Evolutionary conservation across 1,139 yeast genomes (phyloP).

Genomic region (Wickerhamomyces sp.): DNA sequence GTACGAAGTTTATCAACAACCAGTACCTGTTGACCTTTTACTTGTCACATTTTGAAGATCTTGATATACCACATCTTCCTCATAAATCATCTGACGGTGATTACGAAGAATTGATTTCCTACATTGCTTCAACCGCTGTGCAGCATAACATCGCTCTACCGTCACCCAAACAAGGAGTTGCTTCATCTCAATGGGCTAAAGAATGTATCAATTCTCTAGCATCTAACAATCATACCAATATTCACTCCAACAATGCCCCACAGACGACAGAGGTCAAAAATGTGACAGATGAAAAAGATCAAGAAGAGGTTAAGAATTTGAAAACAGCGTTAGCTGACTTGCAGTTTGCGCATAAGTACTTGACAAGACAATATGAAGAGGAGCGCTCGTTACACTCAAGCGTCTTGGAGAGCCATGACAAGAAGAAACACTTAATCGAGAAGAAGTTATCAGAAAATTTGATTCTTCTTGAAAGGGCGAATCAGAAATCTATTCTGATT

Average conservation of each 20-base stretch:
- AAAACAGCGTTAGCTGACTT: constrained; percentile 57
- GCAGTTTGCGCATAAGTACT: constrained; percentile 59
- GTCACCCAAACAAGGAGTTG: constrained; percentile 33
- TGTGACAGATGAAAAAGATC: constrained; percentile 6
- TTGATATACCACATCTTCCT: constrained; percentile 3
- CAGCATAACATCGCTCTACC: constrained; percentile 48
- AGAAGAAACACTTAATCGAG: constrained; percentile 41
- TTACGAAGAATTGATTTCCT: constrained; percentile 47
- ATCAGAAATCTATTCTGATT: constrained; percentile 27
- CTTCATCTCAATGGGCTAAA: constrained; percentile 48
- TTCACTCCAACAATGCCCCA: no score
- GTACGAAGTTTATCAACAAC: constrained; percentile 4
- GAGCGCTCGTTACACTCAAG: constrained; percentile 47
- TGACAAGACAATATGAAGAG: constrained; percentile 56
- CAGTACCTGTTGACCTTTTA: constrained; percentile 18
- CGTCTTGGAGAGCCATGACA: constrained; percentile 44
- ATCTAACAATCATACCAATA: neutral
- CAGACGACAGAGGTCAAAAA: neutral
- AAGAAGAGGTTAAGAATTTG: constrained; percentile 35
- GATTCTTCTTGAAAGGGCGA: constrained; percentile 28
- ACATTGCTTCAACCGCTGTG: constrained; percentile 51
- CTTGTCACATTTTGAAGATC: constrained; percentile 19
- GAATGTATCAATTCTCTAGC: constrained; percentile 43
- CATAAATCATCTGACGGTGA: constrained; percentile 5
- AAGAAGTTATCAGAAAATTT: constrained; percentile 36